Conservation (phyloP, 2,329 filamentous ascomycete genomes). For the Colletotrichum truncatum region DNA sequence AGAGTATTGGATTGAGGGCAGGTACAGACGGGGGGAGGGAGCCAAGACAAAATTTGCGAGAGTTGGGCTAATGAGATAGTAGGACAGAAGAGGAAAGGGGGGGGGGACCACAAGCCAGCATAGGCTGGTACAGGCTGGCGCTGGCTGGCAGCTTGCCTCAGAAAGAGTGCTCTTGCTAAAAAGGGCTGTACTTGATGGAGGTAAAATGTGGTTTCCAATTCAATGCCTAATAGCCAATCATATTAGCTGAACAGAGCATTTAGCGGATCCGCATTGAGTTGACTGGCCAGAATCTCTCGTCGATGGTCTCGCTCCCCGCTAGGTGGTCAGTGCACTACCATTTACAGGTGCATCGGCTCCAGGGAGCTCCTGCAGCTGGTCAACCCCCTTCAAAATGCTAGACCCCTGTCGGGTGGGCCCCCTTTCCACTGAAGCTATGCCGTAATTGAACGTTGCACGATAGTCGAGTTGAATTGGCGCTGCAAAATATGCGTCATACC, state of each 20-base stretch:
- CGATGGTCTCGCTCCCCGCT: background rate
- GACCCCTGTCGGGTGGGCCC: conserved; percentile 1
- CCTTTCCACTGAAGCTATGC: background rate
- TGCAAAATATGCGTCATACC: conserved; percentile 25
- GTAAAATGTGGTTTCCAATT: conserved; percentile 19
- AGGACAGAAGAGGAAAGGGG: background rate
- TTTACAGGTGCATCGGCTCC: conserved; percentile 25
- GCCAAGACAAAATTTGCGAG: background rate
- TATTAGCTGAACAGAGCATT: background rate
- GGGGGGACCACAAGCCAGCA: conserved; percentile 1
- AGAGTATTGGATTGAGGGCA: background rate
- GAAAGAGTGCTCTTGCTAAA: background rate
- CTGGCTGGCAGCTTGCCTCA: background rate
- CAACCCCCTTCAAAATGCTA: background rate
- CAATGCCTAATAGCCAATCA: conserved; percentile 5
- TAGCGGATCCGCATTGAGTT: conserved; percentile 13
- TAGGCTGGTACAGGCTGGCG: too few relatives aligned
- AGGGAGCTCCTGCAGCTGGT: background rate
- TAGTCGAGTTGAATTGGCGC: conserved; percentile 9
- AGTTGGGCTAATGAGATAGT: too few relatives aligned
- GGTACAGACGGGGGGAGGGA: conserved; percentile 11
- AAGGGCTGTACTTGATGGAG: background rate
- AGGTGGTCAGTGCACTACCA: conserved; percentile 9
- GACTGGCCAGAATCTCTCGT: conserved; percentile 12
- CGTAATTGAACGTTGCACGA: background rate